These are phyloP conservation scores for Grosmannia penicillata DNA, from an alignment of 2,329 filamentous ascomycete genomes.

Conservation along the genomic window DNA sequence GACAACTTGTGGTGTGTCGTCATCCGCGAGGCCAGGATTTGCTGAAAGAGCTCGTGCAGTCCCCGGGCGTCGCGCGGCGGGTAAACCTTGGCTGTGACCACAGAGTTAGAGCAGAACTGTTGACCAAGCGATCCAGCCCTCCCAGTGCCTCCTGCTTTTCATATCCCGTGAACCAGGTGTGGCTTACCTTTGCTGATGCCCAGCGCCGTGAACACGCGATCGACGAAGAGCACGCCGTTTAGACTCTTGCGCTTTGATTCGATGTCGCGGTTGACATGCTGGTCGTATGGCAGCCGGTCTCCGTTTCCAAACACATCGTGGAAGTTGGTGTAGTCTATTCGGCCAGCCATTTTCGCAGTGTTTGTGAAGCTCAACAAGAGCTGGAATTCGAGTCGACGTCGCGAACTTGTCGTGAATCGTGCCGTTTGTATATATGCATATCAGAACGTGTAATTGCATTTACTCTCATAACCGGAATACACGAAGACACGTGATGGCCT, in stretches of 20 bases:
- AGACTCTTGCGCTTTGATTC: slow-evolving; percentile 51
- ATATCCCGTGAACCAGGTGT: neutral
- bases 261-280: slow-evolving; percentile 46
- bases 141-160: too few relatives aligned
- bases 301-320: slow-evolving; percentile 51
- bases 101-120: too few relatives aligned
- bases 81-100: slow-evolving; percentile 42
- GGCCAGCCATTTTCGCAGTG: slow-evolving; percentile 4
- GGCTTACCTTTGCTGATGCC: slow-evolving; percentile 51
- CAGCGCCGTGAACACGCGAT: slow-evolving; percentile 57
- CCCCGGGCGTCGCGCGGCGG: slow-evolving; percentile 57
- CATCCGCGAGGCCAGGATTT: slow-evolving; percentile 49
- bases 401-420: too few relatives aligned
- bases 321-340: slow-evolving; percentile 51
- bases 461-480: neutral
- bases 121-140: too few relatives aligned
- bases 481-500: neutral
- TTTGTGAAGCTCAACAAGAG: neutral
- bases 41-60: slow-evolving; percentile 54
- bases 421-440: neutral
- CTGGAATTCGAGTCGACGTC: too few relatives aligned
- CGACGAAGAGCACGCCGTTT: slow-evolving; percentile 62
- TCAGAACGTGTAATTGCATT: neutral
- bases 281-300: slow-evolving; percentile 46
- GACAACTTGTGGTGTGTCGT: slow-evolving; percentile 68